Evolutionary conservation across 768 basidiomycete genomes (phyloP).

Genomic region (Coprinopsis cinerea): DNA sequence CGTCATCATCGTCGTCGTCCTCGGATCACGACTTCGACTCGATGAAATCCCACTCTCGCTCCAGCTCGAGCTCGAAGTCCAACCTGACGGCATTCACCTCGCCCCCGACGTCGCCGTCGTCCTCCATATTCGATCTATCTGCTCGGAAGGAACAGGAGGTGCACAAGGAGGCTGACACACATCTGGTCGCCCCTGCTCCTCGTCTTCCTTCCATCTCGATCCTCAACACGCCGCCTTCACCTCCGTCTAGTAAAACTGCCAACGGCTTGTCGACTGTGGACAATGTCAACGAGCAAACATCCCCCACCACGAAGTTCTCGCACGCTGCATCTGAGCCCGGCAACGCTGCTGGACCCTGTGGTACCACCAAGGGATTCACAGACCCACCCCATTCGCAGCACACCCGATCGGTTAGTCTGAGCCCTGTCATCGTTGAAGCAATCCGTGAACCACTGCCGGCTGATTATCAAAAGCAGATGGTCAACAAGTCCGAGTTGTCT

Average conservation of each 20-base stretch:
- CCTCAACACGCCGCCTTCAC: slow-evolving; percentile 2
- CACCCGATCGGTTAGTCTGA: slow-evolving; percentile 3
- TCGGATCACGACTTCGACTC: slow-evolving; percentile 4
- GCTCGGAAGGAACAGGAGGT: neutral
- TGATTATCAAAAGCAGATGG: slow-evolving; percentile 3
- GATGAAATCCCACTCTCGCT: slow-evolving; percentile 2
- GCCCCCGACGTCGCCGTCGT: slow-evolving; percentile 6
- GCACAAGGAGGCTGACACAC: neutral
- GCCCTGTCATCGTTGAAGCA: slow-evolving; percentile 6
- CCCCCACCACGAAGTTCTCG: neutral
- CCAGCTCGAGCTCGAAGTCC: slow-evolving; percentile 9
- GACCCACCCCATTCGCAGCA: neutral
- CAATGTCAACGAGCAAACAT: neutral
- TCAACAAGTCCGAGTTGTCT: slow-evolving; percentile 3
- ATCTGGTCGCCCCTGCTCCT: neutral
- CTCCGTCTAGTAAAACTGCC: neutral
- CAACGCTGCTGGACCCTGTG: neutral
- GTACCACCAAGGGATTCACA: neutral
- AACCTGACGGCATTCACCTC: slow-evolving; percentile 7
- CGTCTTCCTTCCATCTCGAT: neutral
- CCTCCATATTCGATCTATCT: slow-evolving; percentile 8
- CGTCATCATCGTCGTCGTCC: slow-evolving; percentile 7
- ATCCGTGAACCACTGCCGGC: slow-evolving; percentile 9
- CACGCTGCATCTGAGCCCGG: neutral
- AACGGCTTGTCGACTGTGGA: too few species aligned